These are phyloP conservation scores for Tuber brumale DNA, from an alignment of 495 filamentous ascomycete genomes.

Conservation along the genomic window DNA sequence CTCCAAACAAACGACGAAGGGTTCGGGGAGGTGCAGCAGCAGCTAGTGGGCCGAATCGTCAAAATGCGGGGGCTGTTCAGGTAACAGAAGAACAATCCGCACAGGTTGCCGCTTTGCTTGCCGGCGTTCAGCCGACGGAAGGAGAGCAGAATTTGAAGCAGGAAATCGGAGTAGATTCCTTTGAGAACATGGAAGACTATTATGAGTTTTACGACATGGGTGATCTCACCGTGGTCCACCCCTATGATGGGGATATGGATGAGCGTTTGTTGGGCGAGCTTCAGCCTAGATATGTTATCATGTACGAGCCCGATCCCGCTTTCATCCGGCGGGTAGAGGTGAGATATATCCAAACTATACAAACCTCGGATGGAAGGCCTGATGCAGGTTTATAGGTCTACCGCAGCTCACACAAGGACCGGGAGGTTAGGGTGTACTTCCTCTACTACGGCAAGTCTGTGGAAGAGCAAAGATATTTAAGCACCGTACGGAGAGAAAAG, in stretches of 20 bases:
- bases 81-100: constrained; percentile 72
- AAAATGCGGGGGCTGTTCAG: constrained; percentile 61
- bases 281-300: constrained; percentile 88
- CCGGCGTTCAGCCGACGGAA: constrained; percentile 62
- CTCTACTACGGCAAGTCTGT: constrained; percentile 92
- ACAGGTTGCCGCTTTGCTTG: constrained; percentile 62
- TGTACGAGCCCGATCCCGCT: constrained; percentile 95
- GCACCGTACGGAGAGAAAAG: constrained; percentile 81
- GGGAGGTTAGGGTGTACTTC: constrained; percentile 88
- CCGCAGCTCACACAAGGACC: constrained; percentile 81
- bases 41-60: constrained; percentile 52
- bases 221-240: constrained; percentile 79
- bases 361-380: background rate
- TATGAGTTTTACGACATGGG: constrained; percentile 91
- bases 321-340: constrained; percentile 86
- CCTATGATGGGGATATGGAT: constrained; percentile 92
- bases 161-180: constrained; percentile 70
- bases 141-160: constrained; percentile 58
- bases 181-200: constrained; percentile 84
- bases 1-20: constrained; percentile 75
- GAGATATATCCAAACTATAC: constrained; percentile 5
- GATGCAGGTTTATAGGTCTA: constrained; percentile 57
- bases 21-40: constrained; percentile 71
- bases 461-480: constrained; percentile 92
- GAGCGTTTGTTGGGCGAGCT: constrained; percentile 91